Evolutionary conservation across 805 yeast species (phyloP), one percentile per base, ranked within the genome.

Genomic region (Scheffersomyces spartinae): DNA sequence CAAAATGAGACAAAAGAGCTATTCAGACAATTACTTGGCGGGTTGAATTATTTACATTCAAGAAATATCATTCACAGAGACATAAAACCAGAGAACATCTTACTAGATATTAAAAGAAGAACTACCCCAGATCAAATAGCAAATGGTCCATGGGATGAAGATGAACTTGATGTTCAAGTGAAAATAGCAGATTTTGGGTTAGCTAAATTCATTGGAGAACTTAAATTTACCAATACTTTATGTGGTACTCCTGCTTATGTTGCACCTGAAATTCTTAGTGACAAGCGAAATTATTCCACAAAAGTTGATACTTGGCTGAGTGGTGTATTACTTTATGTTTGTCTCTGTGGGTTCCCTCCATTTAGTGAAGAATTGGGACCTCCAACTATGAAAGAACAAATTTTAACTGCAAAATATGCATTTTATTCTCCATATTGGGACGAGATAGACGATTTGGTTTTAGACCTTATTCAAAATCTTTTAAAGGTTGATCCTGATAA

Each of bases 221-320:
- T 71, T 34, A 69, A 73, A 32, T 78, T 78, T 43, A 78, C 93
- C 7, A 74, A 74, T 38, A 81, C 93, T 0, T 49, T 81, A 20
- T 81, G 93, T 52, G 93, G 93, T 2, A 81, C 93, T 0, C 93
- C 93, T 1, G 84, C 88, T 0, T 81, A 81, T 42, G 91, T 81
- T 11, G 91, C 91, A 0, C 93, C 93, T 0, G 93, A 81, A 41
- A 78, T 81, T 5, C 40, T 71, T 15, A 58, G 47, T 9, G 72
- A 74, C 47, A 60, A 65, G 7, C 47, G 76, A 17, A 60, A 64
- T 36, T 81, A 81, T 39, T 65, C 80, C 17, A 75, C 78, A 18
- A 70, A 77, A 22, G 84, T 76, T 8, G 93, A 81, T 46, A 50
- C 81, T 46, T 81, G 93, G 93, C 78, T 83, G 43, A 67, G 79